phyloP scores from a whole-genome alignment of 306 rosid species.

The Mimosa bimucronata region DNA sequence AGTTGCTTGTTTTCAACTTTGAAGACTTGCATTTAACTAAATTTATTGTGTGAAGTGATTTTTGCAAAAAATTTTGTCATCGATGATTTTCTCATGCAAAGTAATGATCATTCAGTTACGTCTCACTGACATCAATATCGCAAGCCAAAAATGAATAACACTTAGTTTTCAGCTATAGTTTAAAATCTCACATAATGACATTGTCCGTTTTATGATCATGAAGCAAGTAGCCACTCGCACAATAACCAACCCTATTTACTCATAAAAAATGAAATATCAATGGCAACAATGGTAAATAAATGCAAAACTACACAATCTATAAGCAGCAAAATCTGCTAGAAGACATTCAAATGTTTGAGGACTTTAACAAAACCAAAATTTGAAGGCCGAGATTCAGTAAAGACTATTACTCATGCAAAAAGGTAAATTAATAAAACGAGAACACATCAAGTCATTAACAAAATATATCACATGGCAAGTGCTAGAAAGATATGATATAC shows the following conservation, averaged over 20 bases:
- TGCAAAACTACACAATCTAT: not conserved
- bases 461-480: not conserved
- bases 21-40: no score
- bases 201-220: not conserved
- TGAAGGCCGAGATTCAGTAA: conserved; percentile 17
- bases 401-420: not conserved
- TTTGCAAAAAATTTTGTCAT: not conserved
- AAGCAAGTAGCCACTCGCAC: not conserved
- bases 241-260: not conserved
- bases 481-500: conserved; percentile 30
- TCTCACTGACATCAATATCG: conserved; percentile 4
- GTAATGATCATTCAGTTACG: conserved; percentile 16
- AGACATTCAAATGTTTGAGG: conserved; percentile 7
- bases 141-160: not conserved
- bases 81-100: conserved; percentile 7
- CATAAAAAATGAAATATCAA: not conserved
- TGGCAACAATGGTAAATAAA: no score
- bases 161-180: not conserved
- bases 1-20: not conserved
- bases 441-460: not conserved
- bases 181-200: not conserved
- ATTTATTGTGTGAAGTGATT: no score
- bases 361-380: not conserved
- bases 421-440: not conserved
- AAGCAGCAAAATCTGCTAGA: conserved; percentile 5